Evolutionary conservation across 331 rosid species (phyloP), one percentile per base, ranked within the genome.

Genomic region (Saraca asoca): DNA sequence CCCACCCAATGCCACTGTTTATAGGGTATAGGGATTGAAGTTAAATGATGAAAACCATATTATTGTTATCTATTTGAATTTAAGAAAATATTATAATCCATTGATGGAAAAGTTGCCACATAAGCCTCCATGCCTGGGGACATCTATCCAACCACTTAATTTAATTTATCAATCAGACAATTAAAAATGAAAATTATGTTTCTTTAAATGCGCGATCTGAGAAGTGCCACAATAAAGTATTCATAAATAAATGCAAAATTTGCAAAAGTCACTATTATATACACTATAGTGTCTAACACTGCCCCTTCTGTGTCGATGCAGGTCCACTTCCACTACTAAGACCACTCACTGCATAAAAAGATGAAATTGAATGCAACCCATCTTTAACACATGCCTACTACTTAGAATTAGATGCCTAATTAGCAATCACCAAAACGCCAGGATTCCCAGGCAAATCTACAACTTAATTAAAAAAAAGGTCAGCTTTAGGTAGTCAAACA

Each of bases 401-500:
- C 31, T 24, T 24, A n/a, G n/a, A n/a, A n/a, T n/a, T n/a, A n/a
- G 72, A 68, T 80, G 51, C 80, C 76, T 43, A 68, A 33, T 37
- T 74, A 74, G 78, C 62, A 78, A 14, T 44, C 24, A 73, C 42
- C 15, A 19, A 53, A 48, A 69, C 50, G 44, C 45, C 51, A 38
- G 46, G 59, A 61, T 54, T 80, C 82, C 62, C 70, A 50, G 49
- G 61, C 54, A 78, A 81, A 82, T 68, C 78, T 24, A 69, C 78
- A 46, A 55, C 80, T 51, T 73, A 73, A 64, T 44, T 64, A 68
- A 69, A 61, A 73, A 69, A 62, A 55, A 80, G 80, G 95, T 83
- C 91, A 87, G 82, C 84, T 74, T 29, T 76, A 64, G 41, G 58
- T 69, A 73, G 84, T 89, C 85, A 87, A 74, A 80, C 58, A 74